Evolutionary conservation across 257 asterid genomes (phyloP).

Genomic region (Lantana camara): DNA sequence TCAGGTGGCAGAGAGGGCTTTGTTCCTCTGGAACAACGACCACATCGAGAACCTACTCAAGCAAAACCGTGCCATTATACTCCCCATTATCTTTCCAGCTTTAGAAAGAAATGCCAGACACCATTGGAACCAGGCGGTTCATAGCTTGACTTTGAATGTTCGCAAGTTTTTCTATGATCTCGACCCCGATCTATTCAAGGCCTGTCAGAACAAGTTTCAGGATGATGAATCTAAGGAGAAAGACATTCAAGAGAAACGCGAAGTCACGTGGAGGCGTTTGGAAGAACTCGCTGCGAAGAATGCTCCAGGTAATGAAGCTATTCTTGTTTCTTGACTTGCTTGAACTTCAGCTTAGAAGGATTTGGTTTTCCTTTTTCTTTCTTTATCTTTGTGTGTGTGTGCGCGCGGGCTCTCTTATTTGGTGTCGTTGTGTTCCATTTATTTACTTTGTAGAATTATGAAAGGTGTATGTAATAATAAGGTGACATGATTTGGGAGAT

Average conservation of each 20-base stretch:
- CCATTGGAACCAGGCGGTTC: constrained; percentile 50
- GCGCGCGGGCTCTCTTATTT: no score
- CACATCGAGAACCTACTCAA: constrained; percentile 38
- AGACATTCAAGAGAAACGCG: constrained; percentile 31
- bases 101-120: constrained; percentile 41
- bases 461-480: no score
- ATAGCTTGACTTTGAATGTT: constrained; percentile 35
- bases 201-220: constrained; percentile 34
- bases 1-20: constrained; percentile 47
- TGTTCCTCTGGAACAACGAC: constrained; percentile 43
- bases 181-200: constrained; percentile 35
- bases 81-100: constrained; percentile 46
- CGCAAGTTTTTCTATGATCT: constrained; percentile 42
- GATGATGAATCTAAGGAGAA: constrained; percentile 39
- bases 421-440: no score
- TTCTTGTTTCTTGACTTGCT: constrained; percentile 26
- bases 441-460: no score
- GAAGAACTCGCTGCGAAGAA: constrained; percentile 37
- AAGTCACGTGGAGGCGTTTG: constrained; percentile 36
- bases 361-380: neutral
- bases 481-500: no score
- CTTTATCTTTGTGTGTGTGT: no score
- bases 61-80: constrained; percentile 36
- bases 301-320: constrained; percentile 34
- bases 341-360: neutral